Evolutionary conservation across 192 early-diverging fungal genomes (phyloP).

Genomic region (Coemansia sp.): DNA sequence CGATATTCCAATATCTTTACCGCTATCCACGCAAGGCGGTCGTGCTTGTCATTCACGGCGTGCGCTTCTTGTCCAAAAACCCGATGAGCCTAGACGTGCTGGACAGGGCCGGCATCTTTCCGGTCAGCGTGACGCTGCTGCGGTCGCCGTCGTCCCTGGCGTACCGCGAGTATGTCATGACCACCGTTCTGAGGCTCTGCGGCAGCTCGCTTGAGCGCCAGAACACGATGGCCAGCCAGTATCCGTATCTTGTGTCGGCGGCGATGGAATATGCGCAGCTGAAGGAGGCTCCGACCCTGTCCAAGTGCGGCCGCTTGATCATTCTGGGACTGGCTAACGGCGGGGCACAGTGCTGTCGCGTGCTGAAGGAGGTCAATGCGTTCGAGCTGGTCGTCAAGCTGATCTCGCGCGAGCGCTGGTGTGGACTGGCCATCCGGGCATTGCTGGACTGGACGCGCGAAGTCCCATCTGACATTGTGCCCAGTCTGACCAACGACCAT

Average conservation of each 20-base stretch:
- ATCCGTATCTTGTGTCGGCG: slow-evolving; percentile 34
- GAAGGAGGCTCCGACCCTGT: slow-evolving; percentile 36
- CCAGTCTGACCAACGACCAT: slow-evolving; percentile 36
- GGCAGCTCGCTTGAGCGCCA: slow-evolving; percentile 47
- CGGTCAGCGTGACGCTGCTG: slow-evolving; percentile 36
- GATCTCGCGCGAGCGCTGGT: slow-evolving; percentile 54
- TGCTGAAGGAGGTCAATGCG: slow-evolving; percentile 48
- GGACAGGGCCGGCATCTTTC: slow-evolving; percentile 46
- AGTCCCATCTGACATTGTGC: slow-evolving; percentile 44
- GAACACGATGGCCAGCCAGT: slow-evolving; percentile 34
- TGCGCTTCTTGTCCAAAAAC: slow-evolving; percentile 51
- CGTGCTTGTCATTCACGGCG: slow-evolving; percentile 44
- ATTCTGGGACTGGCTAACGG: slow-evolving; percentile 45
- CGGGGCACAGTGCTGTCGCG: slow-evolving; percentile 44
- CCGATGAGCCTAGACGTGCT: slow-evolving; percentile 47
- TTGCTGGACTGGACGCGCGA: slow-evolving; percentile 48
- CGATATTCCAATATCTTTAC: slow-evolving; percentile 27
- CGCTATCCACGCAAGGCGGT: slow-evolving; percentile 47
- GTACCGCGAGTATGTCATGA: slow-evolving; percentile 53
- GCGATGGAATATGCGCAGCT: slow-evolving; percentile 51
- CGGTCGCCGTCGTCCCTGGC: slow-evolving; percentile 27
- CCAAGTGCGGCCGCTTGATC: slow-evolving; percentile 42
- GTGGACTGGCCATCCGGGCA: slow-evolving; percentile 49
- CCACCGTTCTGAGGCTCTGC: slow-evolving; percentile 45
- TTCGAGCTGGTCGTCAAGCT: slow-evolving; percentile 54